A percentile compares a stretch with the other conserved stretches of the same genome.
These are phyloP conservation scores for Saccharum hybrid DNA, from an alignment of 202 grass and related monocot genomes.

Conservation along the genomic window DNA sequence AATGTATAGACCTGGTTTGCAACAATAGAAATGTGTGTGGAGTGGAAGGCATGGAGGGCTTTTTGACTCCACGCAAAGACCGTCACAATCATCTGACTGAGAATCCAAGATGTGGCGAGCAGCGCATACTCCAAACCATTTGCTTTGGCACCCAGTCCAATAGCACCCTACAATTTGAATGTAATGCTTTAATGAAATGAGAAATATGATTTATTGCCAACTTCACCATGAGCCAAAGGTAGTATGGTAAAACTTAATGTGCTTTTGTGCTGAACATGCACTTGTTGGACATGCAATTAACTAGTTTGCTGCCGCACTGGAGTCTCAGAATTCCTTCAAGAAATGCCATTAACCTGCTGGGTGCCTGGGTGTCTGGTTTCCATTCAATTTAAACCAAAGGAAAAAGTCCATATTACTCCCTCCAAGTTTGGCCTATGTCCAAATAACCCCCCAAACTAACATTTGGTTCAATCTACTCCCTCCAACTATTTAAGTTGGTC, in stretches of 20 bases:
- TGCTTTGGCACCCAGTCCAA: constrained; percentile 77
- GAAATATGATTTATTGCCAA: neutral
- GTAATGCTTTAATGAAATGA: neutral
- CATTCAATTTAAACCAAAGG: neutral
- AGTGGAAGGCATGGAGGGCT: constrained; percentile 77
- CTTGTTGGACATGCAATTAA: neutral
- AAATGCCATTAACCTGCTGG: no score
- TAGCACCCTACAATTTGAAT: constrained; percentile 67
- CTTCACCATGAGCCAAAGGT: neutral
- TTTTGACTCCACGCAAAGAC: constrained; percentile 57
- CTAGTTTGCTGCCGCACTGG: neutral
- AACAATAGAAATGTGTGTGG: constrained; percentile 75
- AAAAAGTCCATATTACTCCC: neutral
- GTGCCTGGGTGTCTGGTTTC: no score
- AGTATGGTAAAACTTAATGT: neutral
- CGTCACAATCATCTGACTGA: constrained; percentile 67
- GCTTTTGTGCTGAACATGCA: neutral
- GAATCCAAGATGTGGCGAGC: constrained; percentile 55
- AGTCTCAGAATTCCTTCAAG: no score
- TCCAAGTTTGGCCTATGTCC: no score
- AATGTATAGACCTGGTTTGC: constrained; percentile 60
- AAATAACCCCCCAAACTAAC: no score
- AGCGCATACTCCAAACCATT: constrained; percentile 70
- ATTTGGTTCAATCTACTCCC: no score
- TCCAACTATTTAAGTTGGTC: no score